Conservation (phyloP, 2,329 filamentous ascomycete genomes). For the Pseudonectria foliicola region DNA sequence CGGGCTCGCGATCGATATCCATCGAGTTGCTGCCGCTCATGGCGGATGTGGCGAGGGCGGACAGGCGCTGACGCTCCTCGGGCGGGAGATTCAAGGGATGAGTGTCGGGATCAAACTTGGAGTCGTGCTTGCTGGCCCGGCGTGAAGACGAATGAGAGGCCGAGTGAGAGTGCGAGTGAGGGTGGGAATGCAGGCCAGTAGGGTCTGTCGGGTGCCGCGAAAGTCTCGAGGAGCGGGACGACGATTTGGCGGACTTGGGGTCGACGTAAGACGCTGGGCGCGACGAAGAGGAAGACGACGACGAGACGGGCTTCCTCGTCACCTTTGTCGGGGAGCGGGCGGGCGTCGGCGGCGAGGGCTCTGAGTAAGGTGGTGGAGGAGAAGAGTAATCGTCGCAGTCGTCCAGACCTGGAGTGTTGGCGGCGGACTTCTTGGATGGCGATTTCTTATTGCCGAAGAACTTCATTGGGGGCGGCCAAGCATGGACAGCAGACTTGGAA, state of each 20-base stretch:
- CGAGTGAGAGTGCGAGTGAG: slow-evolving; percentile 10
- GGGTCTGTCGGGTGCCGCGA: slow-evolving; percentile 43
- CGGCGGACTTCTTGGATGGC: slow-evolving; percentile 34
- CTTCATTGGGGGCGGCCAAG: slow-evolving; percentile 38
- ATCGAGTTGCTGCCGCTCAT: slow-evolving; percentile 61
- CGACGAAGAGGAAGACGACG: slow-evolving; percentile 23
- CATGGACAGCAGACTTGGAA: slow-evolving; percentile 22
- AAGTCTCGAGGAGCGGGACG: slow-evolving; percentile 36
- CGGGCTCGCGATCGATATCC: slow-evolving; percentile 66
- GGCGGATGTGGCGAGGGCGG: slow-evolving; percentile 52
- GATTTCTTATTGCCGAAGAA: slow-evolving; percentile 43
- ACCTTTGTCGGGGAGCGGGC: slow-evolving; percentile 32
- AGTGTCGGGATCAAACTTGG: slow-evolving; percentile 58
- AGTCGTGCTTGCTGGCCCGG: slow-evolving; percentile 24
- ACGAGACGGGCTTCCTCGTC: slow-evolving; percentile 25
- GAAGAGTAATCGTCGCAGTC: slow-evolving; percentile 32
- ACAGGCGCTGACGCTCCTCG: slow-evolving; percentile 75
- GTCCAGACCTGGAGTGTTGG: slow-evolving; percentile 25
- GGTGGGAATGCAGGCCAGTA: too few species aligned
- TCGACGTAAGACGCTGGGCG: slow-evolving; percentile 26
- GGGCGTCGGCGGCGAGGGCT: slow-evolving; percentile 30
- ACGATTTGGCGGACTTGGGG: slow-evolving; percentile 16
- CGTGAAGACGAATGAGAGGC: slow-evolving; percentile 36
- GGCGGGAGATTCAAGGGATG: slow-evolving; percentile 88
- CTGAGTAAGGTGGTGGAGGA: slow-evolving; percentile 29